Evolutionary conservation across 306 rosid species (phyloP).

Genomic region (Elaeagnus macrophylla): DNA sequence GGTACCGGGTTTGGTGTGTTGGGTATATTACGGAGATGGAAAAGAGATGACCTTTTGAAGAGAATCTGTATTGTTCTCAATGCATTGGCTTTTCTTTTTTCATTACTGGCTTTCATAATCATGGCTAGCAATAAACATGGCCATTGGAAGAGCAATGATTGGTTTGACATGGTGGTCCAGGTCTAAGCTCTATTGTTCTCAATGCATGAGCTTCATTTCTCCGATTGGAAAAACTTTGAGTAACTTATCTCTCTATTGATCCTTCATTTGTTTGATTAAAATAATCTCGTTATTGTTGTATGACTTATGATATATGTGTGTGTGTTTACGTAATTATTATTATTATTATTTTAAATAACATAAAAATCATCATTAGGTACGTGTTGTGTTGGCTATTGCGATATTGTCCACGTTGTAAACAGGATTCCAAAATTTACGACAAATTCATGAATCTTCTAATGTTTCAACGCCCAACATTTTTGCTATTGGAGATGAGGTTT

Average conservation of each 20-base stretch:
- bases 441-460: conserved; percentile 32
- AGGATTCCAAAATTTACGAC: conserved; percentile 33
- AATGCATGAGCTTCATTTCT: too few species aligned
- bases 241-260: too few species aligned
- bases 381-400: conserved; percentile 45
- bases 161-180: too few species aligned
- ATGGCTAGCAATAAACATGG: conserved; percentile 68
- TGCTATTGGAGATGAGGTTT: conserved; percentile 62
- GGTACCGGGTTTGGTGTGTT: conserved; percentile 8
- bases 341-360: too few species aligned
- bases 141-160: conserved; percentile 17
- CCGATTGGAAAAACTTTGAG: conserved; percentile 33
- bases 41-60: conserved; percentile 51
- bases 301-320: too few species aligned
- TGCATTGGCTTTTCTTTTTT: conserved; percentile 45
- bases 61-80: conserved; percentile 45
- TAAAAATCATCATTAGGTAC: too few species aligned
- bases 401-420: conserved; percentile 44
- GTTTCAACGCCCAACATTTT: conserved; percentile 21
- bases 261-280: too few species aligned
- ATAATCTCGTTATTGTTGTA: too few species aligned
- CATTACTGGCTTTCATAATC: conserved; percentile 41
- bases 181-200: too few species aligned
- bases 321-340: too few species aligned
- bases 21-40: conserved; percentile 46